phyloP scores from a whole-genome alignment of 2,329 filamentous ascomycete species.

The Monilinia aucupariae region DNA sequence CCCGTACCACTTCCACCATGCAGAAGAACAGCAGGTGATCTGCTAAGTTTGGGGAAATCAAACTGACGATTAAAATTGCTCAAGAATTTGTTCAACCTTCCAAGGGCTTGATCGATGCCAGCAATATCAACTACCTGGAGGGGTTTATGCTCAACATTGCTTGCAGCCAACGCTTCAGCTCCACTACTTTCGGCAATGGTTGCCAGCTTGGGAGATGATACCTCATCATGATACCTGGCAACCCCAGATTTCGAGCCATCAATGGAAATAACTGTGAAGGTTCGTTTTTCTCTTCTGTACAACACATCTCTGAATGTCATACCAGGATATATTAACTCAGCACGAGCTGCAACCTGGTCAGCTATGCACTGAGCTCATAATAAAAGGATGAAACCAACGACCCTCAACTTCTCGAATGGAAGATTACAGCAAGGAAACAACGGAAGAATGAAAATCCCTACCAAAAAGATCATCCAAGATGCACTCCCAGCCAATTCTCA shows the following conservation, averaged over 20 bases:
- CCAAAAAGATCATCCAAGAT: conserved; percentile 41
- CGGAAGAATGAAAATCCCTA: conserved; percentile 24
- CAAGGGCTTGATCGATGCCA: conserved; percentile 60
- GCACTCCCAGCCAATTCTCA: conserved; percentile 45
- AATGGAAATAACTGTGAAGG: conserved; percentile 57
- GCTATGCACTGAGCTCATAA: conserved; percentile 13
- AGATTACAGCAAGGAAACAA: not conserved
- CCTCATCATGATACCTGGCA: conserved; percentile 27
- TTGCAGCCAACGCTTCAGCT: conserved; percentile 12
- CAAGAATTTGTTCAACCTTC: conserved; percentile 62
- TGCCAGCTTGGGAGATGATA: conserved; percentile 29
- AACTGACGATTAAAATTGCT: conserved; percentile 45
- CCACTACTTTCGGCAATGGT: conserved; percentile 16
- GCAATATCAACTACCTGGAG: conserved; percentile 54
- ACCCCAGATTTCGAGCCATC: conserved; percentile 40
- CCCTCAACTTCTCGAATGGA: not conserved
- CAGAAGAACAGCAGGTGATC: conserved; percentile 44
- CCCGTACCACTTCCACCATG: conserved; percentile 81
- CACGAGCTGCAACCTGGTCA: conserved; percentile 43
- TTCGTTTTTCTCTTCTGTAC: conserved; percentile 50
- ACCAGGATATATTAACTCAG: conserved; percentile 65
- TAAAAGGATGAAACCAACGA: not conserved
- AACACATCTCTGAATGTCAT: conserved; percentile 63
- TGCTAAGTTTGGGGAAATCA: conserved; percentile 25
- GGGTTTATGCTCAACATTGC: conserved; percentile 14